Evolutionary conservation across 768 basidiomycete genomes (phyloP).

Genomic region (Pisolithus tinctorius): DNA sequence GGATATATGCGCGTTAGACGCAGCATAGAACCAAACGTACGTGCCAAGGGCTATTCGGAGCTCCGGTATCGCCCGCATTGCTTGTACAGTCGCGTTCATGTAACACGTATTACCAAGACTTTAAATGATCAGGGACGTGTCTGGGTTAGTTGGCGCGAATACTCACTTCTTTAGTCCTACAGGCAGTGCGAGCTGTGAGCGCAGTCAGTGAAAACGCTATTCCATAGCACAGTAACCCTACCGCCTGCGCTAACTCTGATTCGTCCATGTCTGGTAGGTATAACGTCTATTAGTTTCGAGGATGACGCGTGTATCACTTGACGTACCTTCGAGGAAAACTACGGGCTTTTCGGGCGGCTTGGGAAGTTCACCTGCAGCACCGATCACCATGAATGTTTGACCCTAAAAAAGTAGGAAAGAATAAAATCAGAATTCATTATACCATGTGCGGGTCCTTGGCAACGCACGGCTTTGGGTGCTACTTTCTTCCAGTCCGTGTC

Average conservation of each 20-base stretch:
- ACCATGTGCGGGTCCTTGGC: background rate
- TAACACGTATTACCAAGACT: slow-evolving; percentile 94
- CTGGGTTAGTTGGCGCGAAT: background rate
- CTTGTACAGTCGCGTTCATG: slow-evolving; percentile 93
- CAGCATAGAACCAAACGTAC: slow-evolving; percentile 31
- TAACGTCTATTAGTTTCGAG: slow-evolving; percentile 10
- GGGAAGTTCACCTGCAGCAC: slow-evolving; percentile 87
- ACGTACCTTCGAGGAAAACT: slow-evolving; percentile 79
- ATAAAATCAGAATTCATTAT: background rate
- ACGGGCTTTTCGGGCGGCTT: slow-evolving; percentile 74
- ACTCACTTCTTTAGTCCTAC: slow-evolving; percentile 74
- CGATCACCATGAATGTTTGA: slow-evolving; percentile 90
- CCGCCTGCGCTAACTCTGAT: slow-evolving; percentile 69
- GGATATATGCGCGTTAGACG: background rate
- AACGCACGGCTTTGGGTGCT: slow-evolving; percentile 67
- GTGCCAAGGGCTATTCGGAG: slow-evolving; percentile 63
- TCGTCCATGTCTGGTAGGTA: slow-evolving; percentile 73
- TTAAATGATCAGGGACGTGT: background rate
- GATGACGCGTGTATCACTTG: background rate
- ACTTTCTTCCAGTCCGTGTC: slow-evolving; percentile 84
- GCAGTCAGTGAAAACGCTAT: background rate
- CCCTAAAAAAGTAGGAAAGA: slow-evolving; percentile 39
- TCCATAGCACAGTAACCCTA: slow-evolving; percentile 29
- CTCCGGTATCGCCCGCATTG: slow-evolving; percentile 89
- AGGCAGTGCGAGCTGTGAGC: slow-evolving; percentile 60